A percentile compares a stretch with the other conserved stretches of the same genome.
phyloP scores from a whole-genome alignment of 495 filamentous ascomycete genomes.

The Xylaria cubensis region DNA sequence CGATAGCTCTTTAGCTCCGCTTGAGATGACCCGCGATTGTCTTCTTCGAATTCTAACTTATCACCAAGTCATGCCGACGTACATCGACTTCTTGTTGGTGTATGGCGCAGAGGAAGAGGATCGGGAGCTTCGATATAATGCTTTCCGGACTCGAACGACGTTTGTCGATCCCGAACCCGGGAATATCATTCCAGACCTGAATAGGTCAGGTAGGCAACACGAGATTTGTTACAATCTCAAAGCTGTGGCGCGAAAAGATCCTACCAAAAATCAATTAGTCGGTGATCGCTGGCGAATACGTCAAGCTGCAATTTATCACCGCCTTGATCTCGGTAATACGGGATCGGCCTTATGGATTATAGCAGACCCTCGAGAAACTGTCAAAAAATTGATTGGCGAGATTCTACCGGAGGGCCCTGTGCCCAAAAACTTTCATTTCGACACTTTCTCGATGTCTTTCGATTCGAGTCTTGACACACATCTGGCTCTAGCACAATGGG shows the following conservation, averaged over 20 bases:
- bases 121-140: slow-evolving; percentile 30
- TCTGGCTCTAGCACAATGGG: slow-evolving; percentile 46
- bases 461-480: slow-evolving; percentile 39
- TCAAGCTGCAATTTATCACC: slow-evolving; percentile 50
- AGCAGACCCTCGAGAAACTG: slow-evolving; percentile 23
- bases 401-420: slow-evolving; percentile 12
- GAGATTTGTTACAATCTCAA: slow-evolving; percentile 54
- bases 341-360: slow-evolving; percentile 48
- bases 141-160: slow-evolving; percentile 34
- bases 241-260: slow-evolving; percentile 34
- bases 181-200: slow-evolving; percentile 42
- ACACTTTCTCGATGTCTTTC: slow-evolving; percentile 35
- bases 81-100: slow-evolving; percentile 48
- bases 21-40: slow-evolving; percentile 40
- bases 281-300: slow-evolving; percentile 49
- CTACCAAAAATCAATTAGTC: background rate
- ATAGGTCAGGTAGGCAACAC: slow-evolving; percentile 46
- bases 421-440: slow-evolving; percentile 28
- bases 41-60: slow-evolving; percentile 45
- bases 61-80: slow-evolving; percentile 52
- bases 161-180: slow-evolving; percentile 33
- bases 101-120: slow-evolving; percentile 41
- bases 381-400: slow-evolving; percentile 36
- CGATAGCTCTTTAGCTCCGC: slow-evolving; percentile 30
- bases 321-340: slow-evolving; percentile 46